Evolutionary conservation across 2,329 filamentous ascomycete species (phyloP).

Genomic region (Eurotiales sp.): DNA sequence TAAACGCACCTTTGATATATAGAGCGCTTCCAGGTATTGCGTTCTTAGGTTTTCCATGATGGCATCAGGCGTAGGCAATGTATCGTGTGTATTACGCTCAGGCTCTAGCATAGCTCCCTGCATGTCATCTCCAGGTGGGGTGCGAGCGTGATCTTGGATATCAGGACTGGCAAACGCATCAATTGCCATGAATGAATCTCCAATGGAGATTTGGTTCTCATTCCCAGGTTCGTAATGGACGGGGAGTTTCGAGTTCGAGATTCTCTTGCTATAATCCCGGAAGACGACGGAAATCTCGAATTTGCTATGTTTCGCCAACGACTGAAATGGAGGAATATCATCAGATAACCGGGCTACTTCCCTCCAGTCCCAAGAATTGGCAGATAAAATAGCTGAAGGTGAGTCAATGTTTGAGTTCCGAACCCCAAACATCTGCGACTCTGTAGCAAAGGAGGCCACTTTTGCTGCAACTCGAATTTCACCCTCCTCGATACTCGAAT

Average conservation of each 20-base stretch:
- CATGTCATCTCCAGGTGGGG: slow-evolving; percentile 18
- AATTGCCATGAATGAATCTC: neutral
- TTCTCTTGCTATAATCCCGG: slow-evolving; percentile 13
- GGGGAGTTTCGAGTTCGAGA: neutral
- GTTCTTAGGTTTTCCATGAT: slow-evolving; percentile 33
- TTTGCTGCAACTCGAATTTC: slow-evolving; percentile 38
- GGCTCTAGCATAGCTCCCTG: slow-evolving; percentile 17
- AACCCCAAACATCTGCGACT: slow-evolving; percentile 3
- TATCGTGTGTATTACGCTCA: slow-evolving; percentile 14
- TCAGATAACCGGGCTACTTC: slow-evolving; percentile 32
- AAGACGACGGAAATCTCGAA: slow-evolving; percentile 31
- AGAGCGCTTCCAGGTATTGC: slow-evolving; percentile 43
- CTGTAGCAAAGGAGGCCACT: slow-evolving; percentile 17
- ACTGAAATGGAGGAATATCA: slow-evolving; percentile 19
- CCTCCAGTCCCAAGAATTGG: slow-evolving; percentile 38
- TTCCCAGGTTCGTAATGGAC: neutral
- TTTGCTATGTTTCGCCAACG: slow-evolving; percentile 21
- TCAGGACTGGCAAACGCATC: neutral
- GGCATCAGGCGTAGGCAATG: slow-evolving; percentile 30
- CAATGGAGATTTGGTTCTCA: slow-evolving; percentile 2
- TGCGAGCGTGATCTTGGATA: slow-evolving; percentile 3
- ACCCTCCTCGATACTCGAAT: slow-evolving; percentile 32
- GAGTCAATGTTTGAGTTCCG: neutral
- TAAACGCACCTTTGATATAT: slow-evolving; percentile 38
- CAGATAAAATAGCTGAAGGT: neutral